Base-by-base conservation (phyloP, 352 stramenopile species). In the Albugo laibachii region DNA sequence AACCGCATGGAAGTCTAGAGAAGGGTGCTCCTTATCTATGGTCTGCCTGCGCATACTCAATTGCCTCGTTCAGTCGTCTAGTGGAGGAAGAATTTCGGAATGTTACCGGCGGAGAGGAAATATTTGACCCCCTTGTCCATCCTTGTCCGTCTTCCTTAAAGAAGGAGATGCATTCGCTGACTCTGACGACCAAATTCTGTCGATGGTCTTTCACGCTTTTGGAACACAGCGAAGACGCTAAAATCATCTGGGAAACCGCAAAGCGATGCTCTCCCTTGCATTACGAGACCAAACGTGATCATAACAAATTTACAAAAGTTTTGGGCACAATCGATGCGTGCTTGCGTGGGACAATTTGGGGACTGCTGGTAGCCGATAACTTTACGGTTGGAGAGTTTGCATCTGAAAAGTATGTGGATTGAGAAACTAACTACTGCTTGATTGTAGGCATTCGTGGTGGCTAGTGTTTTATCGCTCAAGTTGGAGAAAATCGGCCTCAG, bases 281-380 rank as follows among this genome's bases (percentile, higher is more conserved):
- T 45, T 80, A 56, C 18, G 76, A 92, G 53, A 86, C 75, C 2
- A 88, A 87, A 53, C 70, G 78, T 19, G 78, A 92, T 49, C 86
- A 87, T 41, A 65, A 73, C 31, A 92, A 92, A 55, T 92, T 85
- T 43, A 89, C 78, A 2, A 92, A 85, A 58, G 70, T 85, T 61
- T 20, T 92, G 41, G 78, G 75, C 3, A 85, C 72, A 13, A 83
- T 89, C 39, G 78, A 92, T 54, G 66, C 72, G 14, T 92, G 78
- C 42, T 61, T 92, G 50, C 70, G 78, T 12, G 74, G 76, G 5
- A 86, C 76, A 8, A 84, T 89, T 21, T 59, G 85, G 8, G 79
- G 79, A n/a, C 53, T 92, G 12, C 50, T 92, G 10, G 72, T 89
- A 37, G 76, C 79, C 0, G 79, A 92, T 48, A 84, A 72, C 15